Evolutionary conservation across 768 basidiomycete species (phyloP), one percentile per base, ranked within the genome.

Genomic region (Postia placenta): DNA sequence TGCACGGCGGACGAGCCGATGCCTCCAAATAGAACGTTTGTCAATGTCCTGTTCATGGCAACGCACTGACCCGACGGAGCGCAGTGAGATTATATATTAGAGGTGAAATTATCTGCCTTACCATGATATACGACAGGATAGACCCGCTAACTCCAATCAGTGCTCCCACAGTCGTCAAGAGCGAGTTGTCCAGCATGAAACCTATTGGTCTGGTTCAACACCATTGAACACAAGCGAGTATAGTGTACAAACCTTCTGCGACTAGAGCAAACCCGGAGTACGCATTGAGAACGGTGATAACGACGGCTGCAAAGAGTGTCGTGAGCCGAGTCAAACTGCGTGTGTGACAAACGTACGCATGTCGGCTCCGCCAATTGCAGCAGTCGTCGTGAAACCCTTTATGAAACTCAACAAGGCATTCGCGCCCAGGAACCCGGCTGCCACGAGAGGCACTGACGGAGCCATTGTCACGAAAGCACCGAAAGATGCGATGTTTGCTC

Each of bases 41-140:
- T 76, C 48, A 88, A 68, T 11, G 87, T 91, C 35, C 91, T 78
- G 67, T 93, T 93, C 91, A 93, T 93, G 14, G 91, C 90, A 49
- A 91, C 83, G 60, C 91, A 93, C 91, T 92, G 50, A 15, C 40
- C 36, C 19, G 24, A 42, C 17, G 9, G 17, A n/a, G 38, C 12
- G 38, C 38, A 45, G 4, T 12, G 25, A 53, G 28, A 7, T 17
- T 15, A 9, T 15, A 40, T 17, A 35, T 35, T n/a, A n/a, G n/a
- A n/a, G n/a, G n/a, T n/a, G n/a, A n/a, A n/a, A n/a, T n/a, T n/a
- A n/a, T n/a, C 11, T 44, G 38, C 51, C 77, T 55, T 57, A 89
- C 91, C 91, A 92, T 93, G 62, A 93, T 92, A 58, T 93, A 92
- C 11, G 88, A 91, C 42, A 93, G 75, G 60, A 93, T 93, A 12